Evolutionary conservation across 495 filamentous ascomycete genomes (phyloP).

Genomic region (Aspergillus diversus): DNA sequence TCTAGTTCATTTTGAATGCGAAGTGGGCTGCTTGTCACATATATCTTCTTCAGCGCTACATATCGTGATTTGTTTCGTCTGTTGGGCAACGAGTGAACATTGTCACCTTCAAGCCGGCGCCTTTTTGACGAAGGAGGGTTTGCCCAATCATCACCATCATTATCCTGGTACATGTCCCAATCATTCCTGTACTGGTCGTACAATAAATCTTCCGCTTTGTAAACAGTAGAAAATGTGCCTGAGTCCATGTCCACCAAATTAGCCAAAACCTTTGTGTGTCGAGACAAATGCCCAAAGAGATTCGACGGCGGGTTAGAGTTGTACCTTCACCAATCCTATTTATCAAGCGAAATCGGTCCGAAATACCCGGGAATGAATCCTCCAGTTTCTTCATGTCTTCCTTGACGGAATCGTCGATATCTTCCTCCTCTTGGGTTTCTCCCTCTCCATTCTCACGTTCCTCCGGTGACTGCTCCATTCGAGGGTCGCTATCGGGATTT

Average conservation of each 20-base stretch:
- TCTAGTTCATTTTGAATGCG: conserved; percentile 98
- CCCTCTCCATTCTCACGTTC: conserved; percentile 47
- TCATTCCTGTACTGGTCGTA: conserved; percentile 83
- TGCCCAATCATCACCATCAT: conserved; percentile 63
- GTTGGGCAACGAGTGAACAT: conserved; percentile 28
- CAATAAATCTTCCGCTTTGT: conserved; percentile 95
- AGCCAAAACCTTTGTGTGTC: not conserved
- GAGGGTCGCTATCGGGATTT: conserved; percentile 31
- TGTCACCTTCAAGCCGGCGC: conserved; percentile 40
- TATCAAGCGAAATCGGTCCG: conserved; percentile 81
- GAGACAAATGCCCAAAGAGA: conserved; percentile 1
- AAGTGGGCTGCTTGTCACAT: conserved; percentile 90
- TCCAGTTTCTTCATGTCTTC: conserved; percentile 89
- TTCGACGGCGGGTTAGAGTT: conserved; percentile 5
- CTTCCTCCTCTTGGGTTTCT: conserved; percentile 53
- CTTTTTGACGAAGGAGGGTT: conserved; percentile 59
- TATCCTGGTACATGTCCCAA: conserved; percentile 72
- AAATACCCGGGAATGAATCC: conserved; percentile 80
- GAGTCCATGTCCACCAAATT: conserved; percentile 18
- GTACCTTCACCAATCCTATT: conserved; percentile 96
- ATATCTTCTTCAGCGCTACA: conserved; percentile 98
- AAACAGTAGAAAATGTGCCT: conserved; percentile 98
- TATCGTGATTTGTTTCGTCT: conserved; percentile 62
- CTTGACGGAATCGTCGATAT: conserved; percentile 70
- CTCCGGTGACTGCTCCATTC: conserved; percentile 30